Base-by-base conservation (phyloP, 2,329 filamentous ascomycete species). In the Graphium sp. region DNA sequence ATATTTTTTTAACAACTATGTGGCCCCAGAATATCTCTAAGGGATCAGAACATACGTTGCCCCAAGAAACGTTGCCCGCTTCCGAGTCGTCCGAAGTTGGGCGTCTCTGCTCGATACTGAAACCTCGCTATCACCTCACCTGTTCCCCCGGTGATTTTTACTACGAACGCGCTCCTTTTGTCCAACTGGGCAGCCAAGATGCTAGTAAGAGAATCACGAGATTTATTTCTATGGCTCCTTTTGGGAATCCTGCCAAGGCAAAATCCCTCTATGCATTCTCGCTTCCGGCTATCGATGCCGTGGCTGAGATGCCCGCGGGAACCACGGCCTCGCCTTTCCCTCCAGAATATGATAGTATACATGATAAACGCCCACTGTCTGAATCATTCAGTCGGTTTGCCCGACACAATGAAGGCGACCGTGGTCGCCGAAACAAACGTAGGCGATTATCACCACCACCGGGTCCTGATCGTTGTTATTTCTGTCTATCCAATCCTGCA, bases 101-200 rank as follows among this genome's bases (percentile, higher is more conserved):
- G 5, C 79, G 91, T 34, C 62, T 98, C 8, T 87, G 78, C 42
- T 62, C 74, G 3, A 55, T 70, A 1, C 53, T 98, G 13, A 89
- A 84, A 47, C 89, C 89, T n/a, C 74, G 81, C 17, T 98, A 98
- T 45, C 85, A 95, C 49, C 74, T 95, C 43, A 73, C 81, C 2
- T 60, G 68, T 4, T 80, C 80, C 0, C 62, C 70, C 1, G 49
- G 47, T 7, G 53, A 62, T 6, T 74, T 74, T 41, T 87, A 80
- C 52, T 95, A 76, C 47, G 87, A 98, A 53, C 74, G 89, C 32
- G 89, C 95, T 50, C 83, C 87, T 0, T 98, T 94, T 56, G 74
- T 89, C 43, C 76, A 92, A 46, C 61, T n/a, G n/a, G n/a, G n/a
- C 66, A 2, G 39, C 52, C 6, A 47, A 50, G 21, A 51, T 53